Evolutionary conservation across 768 basidiomycete genomes (phyloP), one percentile per base, ranked within the genome.

Genomic region (Tulasnella calospora): DNA sequence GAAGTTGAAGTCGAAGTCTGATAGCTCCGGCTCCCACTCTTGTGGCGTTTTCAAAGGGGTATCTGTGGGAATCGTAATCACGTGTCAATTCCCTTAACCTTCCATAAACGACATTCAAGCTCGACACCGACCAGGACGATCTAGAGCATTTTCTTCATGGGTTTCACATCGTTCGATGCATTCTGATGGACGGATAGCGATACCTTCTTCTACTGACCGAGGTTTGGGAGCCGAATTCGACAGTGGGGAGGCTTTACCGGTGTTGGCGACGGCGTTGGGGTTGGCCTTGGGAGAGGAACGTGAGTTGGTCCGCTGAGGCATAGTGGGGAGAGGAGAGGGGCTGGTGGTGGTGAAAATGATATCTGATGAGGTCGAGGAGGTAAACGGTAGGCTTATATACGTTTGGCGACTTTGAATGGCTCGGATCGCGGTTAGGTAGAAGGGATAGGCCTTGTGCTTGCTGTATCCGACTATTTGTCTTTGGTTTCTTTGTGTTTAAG

Each of bases 1-100:
- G 27, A n/a, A 61, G 75, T 57, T 27, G 51, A 57, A 55, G 74
- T 61, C 36, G 30, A 44, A 61, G 55, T 67, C 61, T 27, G 61
- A 13, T 67, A 44, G 38, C 12, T 67, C 61, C 61, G 61, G 13
- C 12, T 67, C 61, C 61, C 61, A 67, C 61, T 4, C 27, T 30
- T 67, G 61, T 67, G 61, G 61, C 61, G 61, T 13, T 27, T 30
- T 5, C 21, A 27, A 67, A 13, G 30, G 61, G 61, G 61, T 7
- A 10, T 33, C 61, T 67, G 30, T 67, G 61, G 61, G 61, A 35
- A 67, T 13, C 9, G 17, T 33, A 21, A 33, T 46, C 13, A 47
- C 17, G 1, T 0, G 12, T 67, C 61, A 67, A 27, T 27, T 30
- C 5, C 27, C 5, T 15, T 7, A 8, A 19, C 61, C 61, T 67